Evolutionary conservation across 2,329 filamentous ascomycete species (phyloP), one percentile per base, ranked within the genome.

Genomic region (Diplocarpon rosae): DNA sequence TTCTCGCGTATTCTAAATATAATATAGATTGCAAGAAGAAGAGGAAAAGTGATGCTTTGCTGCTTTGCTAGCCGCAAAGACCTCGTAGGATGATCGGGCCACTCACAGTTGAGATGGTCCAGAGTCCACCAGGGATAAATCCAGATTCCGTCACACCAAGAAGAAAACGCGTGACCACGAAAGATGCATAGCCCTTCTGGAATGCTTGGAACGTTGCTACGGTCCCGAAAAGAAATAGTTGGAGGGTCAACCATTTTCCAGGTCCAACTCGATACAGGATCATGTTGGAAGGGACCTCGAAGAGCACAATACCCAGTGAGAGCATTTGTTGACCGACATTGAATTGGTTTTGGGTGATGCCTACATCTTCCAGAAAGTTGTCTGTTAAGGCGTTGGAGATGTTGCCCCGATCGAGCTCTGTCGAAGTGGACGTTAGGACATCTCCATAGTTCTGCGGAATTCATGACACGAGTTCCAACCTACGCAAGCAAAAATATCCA

Each of bases 121-220:
- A 78, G 16, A 73, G 65, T 13, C 74, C 66, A 16, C 71, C 72
- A 0, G 73, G 73, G 46, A 74, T 72, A 41, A 75, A 69, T 4
- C 71, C 71, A 24, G 68, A 68, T 48, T 77, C 73, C 13, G 67
- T 63, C 8, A 76, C 54, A 14, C 73, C 73, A 2, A 77, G 62
- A 33, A 73, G 65, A 51, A 74, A 67, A 28, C 72, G 37, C 13
- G 12, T 63, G 13, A 66, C 67, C 28, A 65, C 62, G 17, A 74
- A 57, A 35, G 73, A 65, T 1, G 68, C 69, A 1, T 61, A 59
- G 45, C 70, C 71, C 33, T 65, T 73, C 10, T 67, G 59, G 42
- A 59, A 63, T 24, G 53, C 56, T 40, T 65, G 61, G 9, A 60
- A 53, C 9, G 56, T 58, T 14, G 56, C 55, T 14, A 64, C 56